Evolutionary conservation across 495 filamentous ascomycete genomes (phyloP), one percentile per base, ranked within the genome.

Genomic region (Letharia columbiana): DNA sequence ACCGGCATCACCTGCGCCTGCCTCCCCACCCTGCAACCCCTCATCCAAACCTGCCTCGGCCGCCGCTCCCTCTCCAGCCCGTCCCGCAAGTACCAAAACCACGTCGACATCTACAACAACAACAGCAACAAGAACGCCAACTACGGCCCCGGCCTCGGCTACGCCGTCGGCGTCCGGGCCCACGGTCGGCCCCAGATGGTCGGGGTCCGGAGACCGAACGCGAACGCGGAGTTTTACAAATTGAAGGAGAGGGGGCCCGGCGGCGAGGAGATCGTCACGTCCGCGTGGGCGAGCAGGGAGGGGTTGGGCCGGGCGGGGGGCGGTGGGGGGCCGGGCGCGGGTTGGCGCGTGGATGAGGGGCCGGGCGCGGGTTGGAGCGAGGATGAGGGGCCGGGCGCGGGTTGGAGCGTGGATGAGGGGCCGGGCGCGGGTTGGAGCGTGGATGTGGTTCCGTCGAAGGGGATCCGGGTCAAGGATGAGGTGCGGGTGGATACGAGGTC

Each of bases 1-100:
- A 37, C 15, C 61, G 42, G 37, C 41, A 49, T 31, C 40, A 49
- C 52, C 23, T 56, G 52, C 31, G 52, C 52, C 52, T 56, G 52
- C 52, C 52, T 56, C 28, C 52, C 52, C 1, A 56, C 52, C 23
- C 5, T 56, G 13, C 52, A 56, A 18, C 52, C 52, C 12, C 31
- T 56, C 4, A 33, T 56, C 52, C 52, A 56, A 5, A 6, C 35
- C 52, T 56, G 52, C 31, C 52, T 56, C 31, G 31, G 52, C 11
- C 52, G 52, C 52, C 52, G 52, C 31, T 31, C 52, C 31, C 28
- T 35, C 28, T 56, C 52, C 31, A 56, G 17, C n/a, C 47, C 20
- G 0, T 49, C 47, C 1, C 4, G 47, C 7, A 10, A 42, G 6
- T 9, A 42, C 40, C 5, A 28, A 10, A 0, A 28, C 49, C 49